Conservation (phyloP, 2,329 filamentous ascomycete species). For the Lachnellula cervina region DNA sequence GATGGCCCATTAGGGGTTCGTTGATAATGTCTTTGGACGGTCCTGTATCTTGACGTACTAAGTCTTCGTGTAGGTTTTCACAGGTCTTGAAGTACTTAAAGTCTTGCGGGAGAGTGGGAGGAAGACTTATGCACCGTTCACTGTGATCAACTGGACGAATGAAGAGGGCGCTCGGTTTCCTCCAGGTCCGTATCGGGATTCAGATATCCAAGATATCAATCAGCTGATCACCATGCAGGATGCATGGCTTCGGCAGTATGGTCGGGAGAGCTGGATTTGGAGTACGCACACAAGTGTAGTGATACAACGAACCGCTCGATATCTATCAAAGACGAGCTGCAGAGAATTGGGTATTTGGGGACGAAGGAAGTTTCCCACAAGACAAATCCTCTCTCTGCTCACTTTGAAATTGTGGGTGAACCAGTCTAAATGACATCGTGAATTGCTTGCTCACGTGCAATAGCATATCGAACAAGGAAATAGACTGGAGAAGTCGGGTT, state of each 20-base stretch:
- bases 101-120: slow-evolving; percentile 60
- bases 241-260: slow-evolving; percentile 72
- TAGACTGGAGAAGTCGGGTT: slow-evolving; percentile 56
- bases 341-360: slow-evolving; percentile 66
- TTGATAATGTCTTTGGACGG: background rate
- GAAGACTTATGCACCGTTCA: slow-evolving; percentile 64
- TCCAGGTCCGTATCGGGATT: background rate
- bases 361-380: slow-evolving; percentile 48
- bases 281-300: slow-evolving; percentile 53
- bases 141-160: slow-evolving; percentile 17
- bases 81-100: slow-evolving; percentile 67
- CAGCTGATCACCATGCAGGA: slow-evolving; percentile 47
- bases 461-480: slow-evolving; percentile 72
- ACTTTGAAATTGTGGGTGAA: slow-evolving; percentile 58
- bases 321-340: slow-evolving; percentile 45
- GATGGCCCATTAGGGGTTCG: slow-evolving; percentile 70
- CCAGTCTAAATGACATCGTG: background rate
- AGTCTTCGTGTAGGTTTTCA: slow-evolving; percentile 32
- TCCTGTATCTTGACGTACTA: background rate
- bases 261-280: slow-evolving; percentile 59
- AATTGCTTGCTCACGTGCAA: background rate
- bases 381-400: slow-evolving; percentile 60
- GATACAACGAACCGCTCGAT: slow-evolving; percentile 48
- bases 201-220: background rate
- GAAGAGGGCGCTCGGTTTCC: slow-evolving; percentile 72